A percentile compares a stretch with the other conserved stretches of the same genome.
Evolutionary conservation across 2,329 filamentous ascomycete species (phyloP).

Genomic region (Alternaria brassicicola): DNA sequence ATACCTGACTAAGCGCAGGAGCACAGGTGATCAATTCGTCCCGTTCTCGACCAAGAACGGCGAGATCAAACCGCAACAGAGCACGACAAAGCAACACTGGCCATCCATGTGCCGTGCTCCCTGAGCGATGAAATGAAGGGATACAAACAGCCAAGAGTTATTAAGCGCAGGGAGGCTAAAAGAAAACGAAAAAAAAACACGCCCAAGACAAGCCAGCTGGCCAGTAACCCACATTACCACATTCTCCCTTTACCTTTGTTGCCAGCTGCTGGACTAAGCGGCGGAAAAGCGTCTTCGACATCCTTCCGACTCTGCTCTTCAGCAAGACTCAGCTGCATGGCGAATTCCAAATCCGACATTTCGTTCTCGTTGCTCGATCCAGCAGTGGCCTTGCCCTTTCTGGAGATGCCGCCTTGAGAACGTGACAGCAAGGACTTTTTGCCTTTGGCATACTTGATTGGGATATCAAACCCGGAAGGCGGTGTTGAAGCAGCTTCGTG

Average conservation of each 20-base stretch:
- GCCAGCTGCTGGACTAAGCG: slow-evolving; percentile 31
- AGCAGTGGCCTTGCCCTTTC: slow-evolving; percentile 37
- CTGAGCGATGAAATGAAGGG: background rate
- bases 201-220: background rate
- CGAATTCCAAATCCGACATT: slow-evolving; percentile 65
- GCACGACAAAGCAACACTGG: background rate
- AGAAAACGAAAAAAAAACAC: background rate
- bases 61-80: background rate
- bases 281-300: slow-evolving; percentile 34
- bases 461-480: slow-evolving; percentile 49
- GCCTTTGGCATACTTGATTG: slow-evolving; percentile 53
- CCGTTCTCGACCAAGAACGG: background rate
- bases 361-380: slow-evolving; percentile 52
- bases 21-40: background rate
- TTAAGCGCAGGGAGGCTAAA: background rate
- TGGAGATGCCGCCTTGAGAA: slow-evolving; percentile 32
- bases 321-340: slow-evolving; percentile 66
- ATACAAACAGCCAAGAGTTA: background rate
- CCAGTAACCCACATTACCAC: slow-evolving; percentile 13
- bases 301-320: slow-evolving; percentile 60
- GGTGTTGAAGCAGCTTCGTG: slow-evolving; percentile 16
- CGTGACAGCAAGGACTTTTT: slow-evolving; percentile 36
- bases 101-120: background rate
- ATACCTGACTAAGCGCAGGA: background rate
- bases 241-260: slow-evolving; percentile 41